Evolutionary conservation across 2,329 filamentous ascomycete species (phyloP).

Genomic region (Escovopsis sp.): DNA sequence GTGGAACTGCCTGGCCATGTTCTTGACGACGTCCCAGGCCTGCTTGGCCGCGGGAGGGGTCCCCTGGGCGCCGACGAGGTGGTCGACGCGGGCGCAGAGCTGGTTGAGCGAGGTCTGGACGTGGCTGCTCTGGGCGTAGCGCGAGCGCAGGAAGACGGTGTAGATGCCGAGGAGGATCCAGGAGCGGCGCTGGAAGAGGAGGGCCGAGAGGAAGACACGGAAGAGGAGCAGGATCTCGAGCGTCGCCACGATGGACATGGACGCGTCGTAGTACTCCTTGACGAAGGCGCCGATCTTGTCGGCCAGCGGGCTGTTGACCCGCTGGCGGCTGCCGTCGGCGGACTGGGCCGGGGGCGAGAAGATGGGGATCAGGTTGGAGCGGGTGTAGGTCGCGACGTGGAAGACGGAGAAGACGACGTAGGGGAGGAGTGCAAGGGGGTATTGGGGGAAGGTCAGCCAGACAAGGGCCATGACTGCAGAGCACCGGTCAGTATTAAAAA

Average conservation of each 20-base stretch:
- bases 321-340: constrained; percentile 34
- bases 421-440: constrained; percentile 78
- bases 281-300: constrained; percentile 86
- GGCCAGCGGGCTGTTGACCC: constrained; percentile 44
- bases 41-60: constrained; percentile 67
- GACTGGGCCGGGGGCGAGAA: constrained; percentile 52
- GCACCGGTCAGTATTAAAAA: constrained; percentile 5
- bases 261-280: constrained; percentile 93
- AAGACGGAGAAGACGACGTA: constrained; percentile 97
- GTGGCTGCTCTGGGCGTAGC: constrained; percentile 80
- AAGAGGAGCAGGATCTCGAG: constrained; percentile 83
- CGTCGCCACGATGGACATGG: constrained; percentile 81
- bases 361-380: constrained; percentile 82
- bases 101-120: constrained; percentile 71
- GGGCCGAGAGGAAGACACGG: constrained; percentile 63
- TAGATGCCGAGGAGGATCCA: constrained; percentile 82
- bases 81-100: constrained; percentile 62
- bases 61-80: constrained; percentile 70
- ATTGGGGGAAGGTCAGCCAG: constrained; percentile 86
- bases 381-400: constrained; percentile 93
- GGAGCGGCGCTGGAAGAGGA: constrained; percentile 79
- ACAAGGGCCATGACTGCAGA: constrained; percentile 72
- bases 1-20: constrained; percentile 55
- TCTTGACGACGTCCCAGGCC: constrained; percentile 70
- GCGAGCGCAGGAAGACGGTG: constrained; percentile 81